A percentile compares a stretch with the other conserved stretches of the same genome.
Conservation (phyloP, 371 early-diverging fungal genomes). For the Circinella umbellata region DNA sequence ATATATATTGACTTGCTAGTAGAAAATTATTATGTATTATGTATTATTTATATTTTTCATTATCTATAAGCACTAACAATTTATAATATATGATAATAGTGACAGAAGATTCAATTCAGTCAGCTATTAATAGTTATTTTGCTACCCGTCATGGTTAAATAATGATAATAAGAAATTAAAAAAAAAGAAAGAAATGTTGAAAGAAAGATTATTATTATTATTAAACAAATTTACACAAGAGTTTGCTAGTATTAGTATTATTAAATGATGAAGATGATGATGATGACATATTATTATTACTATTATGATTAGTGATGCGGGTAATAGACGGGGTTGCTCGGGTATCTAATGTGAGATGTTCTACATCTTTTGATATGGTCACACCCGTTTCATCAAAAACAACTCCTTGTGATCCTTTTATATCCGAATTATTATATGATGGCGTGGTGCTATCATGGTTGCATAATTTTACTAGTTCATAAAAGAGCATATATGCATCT, state of each 20-base stretch:
- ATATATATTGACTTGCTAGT: slow-evolving; percentile 15
- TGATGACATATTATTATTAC: background rate
- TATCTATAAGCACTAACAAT: too few species aligned
- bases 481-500: slow-evolving; percentile 61
- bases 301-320: background rate
- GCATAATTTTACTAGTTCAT: slow-evolving; percentile 45
- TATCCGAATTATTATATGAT: background rate
- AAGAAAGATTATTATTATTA: background rate
- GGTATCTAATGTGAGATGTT: background rate
- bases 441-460: slow-evolving; percentile 5
- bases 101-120: slow-evolving; percentile 98
- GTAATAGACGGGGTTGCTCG: background rate
- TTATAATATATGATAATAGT: slow-evolving; percentile 73
- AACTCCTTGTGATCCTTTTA: background rate
- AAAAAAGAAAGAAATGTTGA: too few species aligned
- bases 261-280: background rate
- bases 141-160: slow-evolving; percentile 49
- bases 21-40: too few species aligned
- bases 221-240: slow-evolving; percentile 1
- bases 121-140: slow-evolving; percentile 92
- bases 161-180: background rate
- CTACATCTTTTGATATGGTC: background rate
- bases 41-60: too few species aligned
- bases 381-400: background rate
- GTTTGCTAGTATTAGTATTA: background rate